phyloP scores from a whole-genome alignment of 768 basidiomycete genomes.

The Agaricus subrufescens region DNA sequence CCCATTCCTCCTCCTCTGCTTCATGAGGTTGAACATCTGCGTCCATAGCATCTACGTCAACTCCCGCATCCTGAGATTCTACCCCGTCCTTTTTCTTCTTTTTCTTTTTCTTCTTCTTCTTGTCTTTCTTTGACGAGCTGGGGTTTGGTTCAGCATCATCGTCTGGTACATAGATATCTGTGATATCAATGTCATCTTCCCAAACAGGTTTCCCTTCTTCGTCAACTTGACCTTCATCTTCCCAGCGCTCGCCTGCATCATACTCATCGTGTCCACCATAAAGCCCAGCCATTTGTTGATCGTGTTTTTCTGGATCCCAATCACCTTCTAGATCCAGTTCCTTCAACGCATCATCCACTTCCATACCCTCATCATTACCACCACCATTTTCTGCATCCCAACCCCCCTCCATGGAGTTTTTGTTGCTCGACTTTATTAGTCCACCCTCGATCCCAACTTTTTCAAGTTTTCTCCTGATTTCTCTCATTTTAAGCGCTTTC shows the following conservation, averaged over 20 bases:
- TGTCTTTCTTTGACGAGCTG: slow-evolving; percentile 16
- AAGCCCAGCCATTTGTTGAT: slow-evolving; percentile 73
- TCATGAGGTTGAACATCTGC: slow-evolving; percentile 30
- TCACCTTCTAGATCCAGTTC: slow-evolving; percentile 86
- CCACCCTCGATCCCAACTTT: slow-evolving; percentile 70
- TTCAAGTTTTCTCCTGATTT: slow-evolving; percentile 72
- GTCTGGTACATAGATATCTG: slow-evolving; percentile 46
- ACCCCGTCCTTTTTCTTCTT: slow-evolving; percentile 52
- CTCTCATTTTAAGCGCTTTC: slow-evolving; percentile 81
- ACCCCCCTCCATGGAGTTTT: slow-evolving; percentile 16
- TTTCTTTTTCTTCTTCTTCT: slow-evolving; percentile 26
- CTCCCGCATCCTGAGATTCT: slow-evolving; percentile 44
- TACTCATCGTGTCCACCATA: slow-evolving; percentile 26
- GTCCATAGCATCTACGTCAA: slow-evolving; percentile 54
- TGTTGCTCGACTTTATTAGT: slow-evolving; percentile 31
- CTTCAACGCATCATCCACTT: slow-evolving; percentile 44
- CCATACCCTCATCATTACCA: slow-evolving; percentile 31
- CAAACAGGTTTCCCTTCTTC: slow-evolving; percentile 74
- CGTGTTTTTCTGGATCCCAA: slow-evolving; percentile 86
- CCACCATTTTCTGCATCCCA: slow-evolving; percentile 23
- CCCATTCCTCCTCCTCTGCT: slow-evolving; percentile 55
- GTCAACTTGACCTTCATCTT: slow-evolving; percentile 30
- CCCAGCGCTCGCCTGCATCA: slow-evolving; percentile 17
- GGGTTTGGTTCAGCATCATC: slow-evolving; percentile 23
- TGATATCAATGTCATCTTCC: slow-evolving; percentile 87